Base-by-base conservation (phyloP, 768 basidiomycete species). In the Rickenella mellea region DNA sequence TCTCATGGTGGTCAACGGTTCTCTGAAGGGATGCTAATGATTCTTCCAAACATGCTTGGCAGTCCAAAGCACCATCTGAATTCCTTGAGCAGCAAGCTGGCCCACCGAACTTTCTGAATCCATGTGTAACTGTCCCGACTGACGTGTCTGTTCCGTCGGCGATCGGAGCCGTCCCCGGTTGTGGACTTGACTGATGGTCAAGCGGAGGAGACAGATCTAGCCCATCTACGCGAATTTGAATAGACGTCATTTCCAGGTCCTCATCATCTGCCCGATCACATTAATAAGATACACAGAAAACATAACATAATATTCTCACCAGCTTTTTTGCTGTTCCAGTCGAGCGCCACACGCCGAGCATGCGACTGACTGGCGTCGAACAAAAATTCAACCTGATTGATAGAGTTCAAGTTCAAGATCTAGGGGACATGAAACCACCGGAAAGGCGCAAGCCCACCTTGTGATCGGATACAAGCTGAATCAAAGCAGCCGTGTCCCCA, bases 281-380 rank as follows among this genome's bases (percentile, higher is more conserved):
- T 48, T 47, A 40, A 29, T 24, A 30, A 40, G 19, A 11, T 8
- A 33, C 31, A n/a, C 8, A 40, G 37, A 38, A 15, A 17, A 32
- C 25, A 11, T 11, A 24, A 20, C 11, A 19, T n/a, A n/a, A 8
- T 21, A 19, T 6, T 56, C 68, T 42, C 47, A 84, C 88, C 86
- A 49, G 83, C 82, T 69, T 88, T 87, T 64, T 89, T 89, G 59
- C 87, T 94, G 50, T 88, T 88, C 76, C 83, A 89, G 53, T 89
- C 85, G 27, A 84, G 63, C 9, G 58, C 63, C 20, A 66, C 56
- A 6, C 80, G 73, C 28, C 77, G 71, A 5, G 66, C 62, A 47
- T 71, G 76, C 10, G 80, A 66, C 39, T 74, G 69, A 9, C 73
- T 64, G 1, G 78, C 74, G 51, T 93, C 86, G 25, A 92, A 61